A percentile compares a stretch with the other conserved stretches of the same genome.
phyloP scores from a whole-genome alignment of 75 land plant genomes.

The Pinus taeda region DNA sequence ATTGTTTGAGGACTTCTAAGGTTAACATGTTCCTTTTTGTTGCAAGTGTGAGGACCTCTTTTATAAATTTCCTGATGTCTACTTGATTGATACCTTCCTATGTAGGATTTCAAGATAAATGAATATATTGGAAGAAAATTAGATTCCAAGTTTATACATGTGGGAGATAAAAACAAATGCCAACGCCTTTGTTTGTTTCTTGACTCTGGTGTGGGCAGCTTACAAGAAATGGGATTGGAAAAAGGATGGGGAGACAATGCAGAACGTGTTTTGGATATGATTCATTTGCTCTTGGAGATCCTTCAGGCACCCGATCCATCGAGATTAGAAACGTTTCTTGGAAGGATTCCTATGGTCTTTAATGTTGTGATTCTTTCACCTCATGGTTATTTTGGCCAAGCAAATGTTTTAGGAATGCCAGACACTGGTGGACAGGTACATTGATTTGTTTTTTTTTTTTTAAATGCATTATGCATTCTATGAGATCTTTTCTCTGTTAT shows the following conservation, averaged over 20 bases:
- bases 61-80: not conserved
- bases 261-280: slow-evolving; percentile 51
- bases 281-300: slow-evolving; percentile 60
- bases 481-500: not conserved
- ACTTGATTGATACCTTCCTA: not conserved
- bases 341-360: slow-evolving; percentile 74
- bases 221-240: slow-evolving; percentile 75
- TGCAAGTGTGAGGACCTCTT: not conserved
- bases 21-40: not conserved
- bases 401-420: slow-evolving; percentile 71
- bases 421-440: slow-evolving; percentile 83
- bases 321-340: slow-evolving; percentile 53
- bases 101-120: not conserved
- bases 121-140: not conserved
- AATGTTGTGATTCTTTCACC: slow-evolving; percentile 75
- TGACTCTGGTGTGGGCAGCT: slow-evolving; percentile 22
- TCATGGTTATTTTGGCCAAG: slow-evolving; percentile 83
- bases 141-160: not conserved
- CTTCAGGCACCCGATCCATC: slow-evolving; percentile 80
- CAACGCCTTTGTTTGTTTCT: not conserved
- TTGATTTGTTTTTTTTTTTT: slow-evolving; percentile 4
- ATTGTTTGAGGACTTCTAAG: not conserved
- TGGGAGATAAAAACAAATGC: not conserved
- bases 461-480: not conserved
- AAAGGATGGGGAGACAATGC: slow-evolving; percentile 78